Base-by-base conservation (phyloP, 2,329 filamentous ascomycete species). In the Aaosphaeria pasadenensis region DNA sequence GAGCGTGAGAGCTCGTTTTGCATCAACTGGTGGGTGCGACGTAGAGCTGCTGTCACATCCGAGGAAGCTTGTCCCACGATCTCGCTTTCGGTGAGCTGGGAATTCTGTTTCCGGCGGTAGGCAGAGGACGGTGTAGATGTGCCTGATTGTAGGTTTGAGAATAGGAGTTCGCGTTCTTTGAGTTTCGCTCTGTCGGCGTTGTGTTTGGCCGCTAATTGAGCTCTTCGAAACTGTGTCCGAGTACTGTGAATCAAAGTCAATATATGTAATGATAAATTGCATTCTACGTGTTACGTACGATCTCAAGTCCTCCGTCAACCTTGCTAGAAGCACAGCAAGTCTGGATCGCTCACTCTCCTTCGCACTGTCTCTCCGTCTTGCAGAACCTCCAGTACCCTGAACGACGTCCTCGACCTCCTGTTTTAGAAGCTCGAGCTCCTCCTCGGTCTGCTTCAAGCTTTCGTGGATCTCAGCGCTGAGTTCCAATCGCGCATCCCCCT, bases 1-100 rank as follows among this genome's bases (percentile, higher is more conserved):
- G 89, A 95, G 50, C 90, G 86, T 42, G 86, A 84, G 6, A 99
- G 82, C 75, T 96, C 91, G 4, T 84, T 79, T 54, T 89, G 84
- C 76, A 97, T 91, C 62, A 95, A 80, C 53, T 88, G 84, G 71
- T 97, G 91, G 5, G 92, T 95, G 51, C 91, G 81, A 51, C 90
- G 82, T 45, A 99, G 79, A 1, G 91, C 88, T 43, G 84, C 77
- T 3, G 92, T 97, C 46, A 97, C 88, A 74, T 95, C 89, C 56
- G 80, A 84, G 31, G 88, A 89, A 1, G 92, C 88, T 52, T 85
- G 83, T 11, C 90, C 77, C 39, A 85, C 80, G 55, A 89, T 78
- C 54, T 94, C 86, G 66, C 88, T 84, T 57, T 90, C 83, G 24
- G 84, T 83, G 4, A 86, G 68, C 39, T 80, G 77, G 53, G 80